Evolutionary conservation across 106 monocot genomes (phyloP), one percentile per base, ranked within the genome.

Genomic region (Phalaenopsis aphrodite): DNA sequence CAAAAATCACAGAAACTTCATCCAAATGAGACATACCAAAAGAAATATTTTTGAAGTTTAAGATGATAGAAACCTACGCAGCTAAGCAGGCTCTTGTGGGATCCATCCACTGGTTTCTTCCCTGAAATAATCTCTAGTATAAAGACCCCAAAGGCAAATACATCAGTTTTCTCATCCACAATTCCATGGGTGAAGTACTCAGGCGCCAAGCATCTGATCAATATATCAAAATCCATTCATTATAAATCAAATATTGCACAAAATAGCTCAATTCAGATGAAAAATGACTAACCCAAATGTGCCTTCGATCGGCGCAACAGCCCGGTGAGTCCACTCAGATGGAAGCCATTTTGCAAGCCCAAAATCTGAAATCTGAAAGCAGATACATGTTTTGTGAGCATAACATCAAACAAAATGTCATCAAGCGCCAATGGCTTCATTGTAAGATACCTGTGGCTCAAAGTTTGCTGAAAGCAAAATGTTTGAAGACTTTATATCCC

Each of bases 141-240:
- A 66, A 95, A 87, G 46, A 95, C 92, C 7, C 94, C 94, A 65
- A 90, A 95, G 2, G 95, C 90, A 18, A 95, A 95, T 8, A 95
- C 90, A 78, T 92, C 95, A 3, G 95, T 95, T 86, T 95, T 95
- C 86, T 95, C 95, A 69, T 92, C 95, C 0, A 95, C 83, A 48
- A 95, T 87, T 2, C 95, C 95, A 46, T 88, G 90, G 79, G 81
- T 95, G 88, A 92, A 95, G 73, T 95, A 92, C 77, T 95, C 94
- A 12, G 94, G 94, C 6, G 94, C 95, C 76, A 95, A 65, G 83
- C 88, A 95, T 78, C 92, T 94, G 77, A 37, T 57, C 77, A 69
- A 39, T 21, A 57, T 36, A 55, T 77, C 2, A 49, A 68, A 41
- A 24, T 8, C 37, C 38, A 36, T 77, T 23, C 24, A 52, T 2